These are phyloP conservation scores for Hirsutella minnesotensis DNA, from an alignment of 2,329 filamentous ascomycete genomes.

Conservation along the genomic window DNA sequence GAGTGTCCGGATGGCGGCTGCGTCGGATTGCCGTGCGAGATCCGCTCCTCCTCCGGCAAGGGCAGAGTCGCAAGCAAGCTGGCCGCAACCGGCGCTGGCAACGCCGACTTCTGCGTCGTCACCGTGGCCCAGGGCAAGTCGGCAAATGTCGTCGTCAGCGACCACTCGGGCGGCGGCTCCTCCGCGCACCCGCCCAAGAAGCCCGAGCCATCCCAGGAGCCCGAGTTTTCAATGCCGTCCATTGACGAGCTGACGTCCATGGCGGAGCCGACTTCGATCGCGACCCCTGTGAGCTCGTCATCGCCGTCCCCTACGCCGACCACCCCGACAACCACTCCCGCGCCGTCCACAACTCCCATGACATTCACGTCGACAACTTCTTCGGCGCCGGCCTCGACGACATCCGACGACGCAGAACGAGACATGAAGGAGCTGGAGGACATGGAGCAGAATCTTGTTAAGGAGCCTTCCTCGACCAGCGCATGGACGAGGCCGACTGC, in stretches of 20 bases:
- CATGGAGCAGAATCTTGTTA: too few relatives aligned
- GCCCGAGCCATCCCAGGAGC: background rate
- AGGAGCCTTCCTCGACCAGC: background rate
- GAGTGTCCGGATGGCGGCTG: constrained; percentile 55
- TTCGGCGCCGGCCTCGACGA: constrained; percentile 5
- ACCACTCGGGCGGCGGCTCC: constrained; percentile 20
- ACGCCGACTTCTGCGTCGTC: constrained; percentile 62
- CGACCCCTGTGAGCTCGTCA: background rate
- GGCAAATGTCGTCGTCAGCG: constrained; percentile 55
- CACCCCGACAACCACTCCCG: background rate
- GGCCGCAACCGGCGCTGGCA: constrained; percentile 50
- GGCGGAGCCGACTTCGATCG: background rate
- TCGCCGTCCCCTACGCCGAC: background rate
- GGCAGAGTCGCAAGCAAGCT: constrained; percentile 47
- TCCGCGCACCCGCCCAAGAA: background rate
- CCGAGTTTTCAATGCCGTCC: background rate
- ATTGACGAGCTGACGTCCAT: background rate
- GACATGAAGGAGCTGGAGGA: too few relatives aligned
- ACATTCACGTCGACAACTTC: background rate
- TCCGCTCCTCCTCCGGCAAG: constrained; percentile 47
- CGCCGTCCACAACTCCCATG: background rate
- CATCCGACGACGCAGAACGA: background rate
- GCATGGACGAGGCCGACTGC: constrained; percentile 12
- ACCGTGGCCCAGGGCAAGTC: constrained; percentile 56
- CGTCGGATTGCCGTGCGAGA: constrained; percentile 63